These are phyloP conservation scores for Penicillium expansum DNA, from an alignment of 2,329 filamentous ascomycete genomes.

Conservation along the genomic window DNA sequence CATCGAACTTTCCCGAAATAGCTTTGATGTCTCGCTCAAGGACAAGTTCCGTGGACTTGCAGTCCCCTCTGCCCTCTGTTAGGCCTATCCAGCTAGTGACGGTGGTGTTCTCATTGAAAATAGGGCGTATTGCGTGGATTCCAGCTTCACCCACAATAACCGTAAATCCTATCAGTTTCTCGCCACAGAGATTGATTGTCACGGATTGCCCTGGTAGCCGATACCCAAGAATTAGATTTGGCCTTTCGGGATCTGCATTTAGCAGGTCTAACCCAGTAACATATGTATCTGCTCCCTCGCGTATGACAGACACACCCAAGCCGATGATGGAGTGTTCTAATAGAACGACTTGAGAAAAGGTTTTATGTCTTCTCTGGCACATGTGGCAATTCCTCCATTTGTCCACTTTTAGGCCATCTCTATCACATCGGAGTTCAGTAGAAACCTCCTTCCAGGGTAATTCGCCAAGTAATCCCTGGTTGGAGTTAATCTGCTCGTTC, in stretches of 20 bases:
- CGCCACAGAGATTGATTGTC: neutral
- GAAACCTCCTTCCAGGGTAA: neutral
- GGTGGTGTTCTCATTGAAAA: neutral
- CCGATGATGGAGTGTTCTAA: neutral
- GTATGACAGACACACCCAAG: slow-evolving; percentile 1
- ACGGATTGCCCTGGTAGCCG: neutral
- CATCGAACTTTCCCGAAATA: slow-evolving; percentile 7
- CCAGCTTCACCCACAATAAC: neutral
- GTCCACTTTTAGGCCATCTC: no score
- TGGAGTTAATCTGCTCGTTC: neutral
- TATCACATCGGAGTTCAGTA: neutral
- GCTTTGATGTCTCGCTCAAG: slow-evolving; percentile 1
- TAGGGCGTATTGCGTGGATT: slow-evolving; percentile 1
- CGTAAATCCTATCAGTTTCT: slow-evolving; percentile 5
- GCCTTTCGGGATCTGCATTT: neutral
- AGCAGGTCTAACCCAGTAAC: slow-evolving; percentile 5
- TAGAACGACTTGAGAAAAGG: neutral
- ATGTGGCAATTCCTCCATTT: no score
- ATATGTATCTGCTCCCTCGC: slow-evolving; percentile 1
- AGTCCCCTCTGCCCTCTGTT: neutral
- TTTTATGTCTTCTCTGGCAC: no score
- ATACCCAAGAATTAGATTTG: slow-evolving; percentile 1
- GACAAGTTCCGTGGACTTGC: neutral
- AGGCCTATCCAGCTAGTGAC: slow-evolving; percentile 6
- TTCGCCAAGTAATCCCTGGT: neutral